Percentiles rank a stretch among this genome's conserved stretches.
These are phyloP conservation scores for Hamamelis virginiana DNA, from an alignment of 164 flowering plant species.

Conservation along the genomic window DNA sequence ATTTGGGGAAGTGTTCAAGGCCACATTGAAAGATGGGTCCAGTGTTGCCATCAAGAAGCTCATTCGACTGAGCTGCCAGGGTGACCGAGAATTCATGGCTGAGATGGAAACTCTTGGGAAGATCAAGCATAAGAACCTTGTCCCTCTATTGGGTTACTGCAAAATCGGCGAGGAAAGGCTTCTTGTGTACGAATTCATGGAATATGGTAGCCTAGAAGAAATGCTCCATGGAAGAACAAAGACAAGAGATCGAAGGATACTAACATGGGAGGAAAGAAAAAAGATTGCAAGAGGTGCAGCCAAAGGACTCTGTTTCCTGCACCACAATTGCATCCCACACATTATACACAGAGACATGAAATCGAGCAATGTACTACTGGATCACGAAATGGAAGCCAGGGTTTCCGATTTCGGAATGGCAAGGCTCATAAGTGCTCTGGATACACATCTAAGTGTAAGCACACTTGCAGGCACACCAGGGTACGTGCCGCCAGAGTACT, in stretches of 20 bases:
- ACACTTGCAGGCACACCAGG: slow-evolving; percentile 78
- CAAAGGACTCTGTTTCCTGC: slow-evolving; percentile 65
- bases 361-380: slow-evolving; percentile 70
- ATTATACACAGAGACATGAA: slow-evolving; percentile 80
- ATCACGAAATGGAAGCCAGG: slow-evolving; percentile 62
- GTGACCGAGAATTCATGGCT: slow-evolving; percentile 77
- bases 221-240: slow-evolving; percentile 53
- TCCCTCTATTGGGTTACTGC: slow-evolving; percentile 71
- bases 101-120: slow-evolving; percentile 82
- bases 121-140: slow-evolving; percentile 66
- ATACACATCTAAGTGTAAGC: slow-evolving; percentile 74
- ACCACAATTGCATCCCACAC: slow-evolving; percentile 77
- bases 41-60: slow-evolving; percentile 73
- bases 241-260: slow-evolving; percentile 27
- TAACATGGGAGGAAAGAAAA: slow-evolving; percentile 79
- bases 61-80: slow-evolving; percentile 58
- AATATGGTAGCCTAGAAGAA: slow-evolving; percentile 68
- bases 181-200: slow-evolving; percentile 73
- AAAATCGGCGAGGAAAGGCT: slow-evolving; percentile 74
- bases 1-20: slow-evolving; percentile 72
- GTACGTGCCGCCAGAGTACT: slow-evolving; percentile 79
- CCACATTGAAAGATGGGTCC: slow-evolving; percentile 68
- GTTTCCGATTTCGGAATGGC: slow-evolving; percentile 86
- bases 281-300: slow-evolving; percentile 71
- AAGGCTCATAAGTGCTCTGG: slow-evolving; percentile 63